Evolutionary conservation across 306 rosid genomes (phyloP), one percentile per base, ranked within the genome.

Genomic region (Glycine latifolia): DNA sequence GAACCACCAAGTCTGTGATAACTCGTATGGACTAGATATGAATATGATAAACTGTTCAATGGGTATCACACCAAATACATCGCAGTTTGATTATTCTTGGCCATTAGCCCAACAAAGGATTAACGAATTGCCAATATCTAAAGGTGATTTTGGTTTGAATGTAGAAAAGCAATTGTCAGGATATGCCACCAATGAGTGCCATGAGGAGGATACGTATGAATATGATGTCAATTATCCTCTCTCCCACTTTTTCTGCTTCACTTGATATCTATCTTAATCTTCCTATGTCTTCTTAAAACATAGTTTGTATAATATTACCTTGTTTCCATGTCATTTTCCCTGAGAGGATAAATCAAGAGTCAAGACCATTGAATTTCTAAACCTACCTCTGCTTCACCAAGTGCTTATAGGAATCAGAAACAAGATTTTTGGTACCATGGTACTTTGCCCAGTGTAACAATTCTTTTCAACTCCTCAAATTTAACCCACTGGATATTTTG

Each of bases 21-120:
- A 75, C 13, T 3, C n/a, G 2, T 61, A 83, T 82, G 86, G 72
- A 71, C 73, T 92, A 16, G 91, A 85, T 70, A 75, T 89, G 77
- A 76, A 71, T 54, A 55, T 81, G 89, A 84, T 88, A n/a, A 82
- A 49, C 71, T 86, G 85, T 65, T 35, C 55, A 39, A 82, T 75
- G 67, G 88, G 79, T 17, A 20, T 82, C 39, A 50, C 62, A 41
- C 73, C 71, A 52, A 39, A 77, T 75, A 39, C 35, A 73, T 71
- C 69, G 5, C 73, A 77, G 39, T 67, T 83, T 39, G 91, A 65
- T 77, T 75, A 62, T 50, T 60, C 89, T 44, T 91, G 96, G 91
- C 77, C 86, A 35, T 71, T 86, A 41, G 71, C 84, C 8, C 73
- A 75, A 50, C 71, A 61, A 54, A 69, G 79, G 79, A 75, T 62